These are phyloP conservation scores for Esteya vermicola DNA, from an alignment of 2,329 filamentous ascomycete species.

Conservation along the genomic window DNA sequence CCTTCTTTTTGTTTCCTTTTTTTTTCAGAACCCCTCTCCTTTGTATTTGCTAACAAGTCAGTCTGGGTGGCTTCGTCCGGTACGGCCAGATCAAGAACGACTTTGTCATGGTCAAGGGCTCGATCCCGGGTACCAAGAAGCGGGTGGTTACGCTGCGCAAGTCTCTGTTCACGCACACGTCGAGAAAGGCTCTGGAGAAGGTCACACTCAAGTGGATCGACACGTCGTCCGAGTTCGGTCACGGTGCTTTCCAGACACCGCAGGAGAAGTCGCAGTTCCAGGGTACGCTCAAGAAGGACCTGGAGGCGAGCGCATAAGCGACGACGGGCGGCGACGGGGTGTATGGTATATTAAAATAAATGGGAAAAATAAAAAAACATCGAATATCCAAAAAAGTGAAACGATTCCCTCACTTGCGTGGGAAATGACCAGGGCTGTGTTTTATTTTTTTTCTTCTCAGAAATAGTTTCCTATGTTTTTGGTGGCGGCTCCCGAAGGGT, in stretches of 20 bases:
- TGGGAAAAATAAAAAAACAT: constrained; percentile 2
- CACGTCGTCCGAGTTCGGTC: constrained; percentile 98
- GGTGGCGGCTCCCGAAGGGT: too few relatives aligned
- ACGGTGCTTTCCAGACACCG: constrained; percentile 97
- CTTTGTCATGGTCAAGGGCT: constrained; percentile 94
- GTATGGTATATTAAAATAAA: constrained; percentile 1
- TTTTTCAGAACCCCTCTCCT: not conserved
- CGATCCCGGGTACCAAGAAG: constrained; percentile 97
- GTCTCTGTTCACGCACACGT: constrained; percentile 96
- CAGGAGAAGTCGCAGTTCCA: constrained; percentile 97
- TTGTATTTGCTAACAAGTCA: constrained; percentile 22
- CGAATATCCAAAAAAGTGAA: not conserved
- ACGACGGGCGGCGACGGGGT: not conserved
- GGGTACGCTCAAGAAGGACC: constrained; percentile 99
- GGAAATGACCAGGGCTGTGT: not conserved
- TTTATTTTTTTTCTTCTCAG: too few relatives aligned
- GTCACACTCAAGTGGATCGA: constrained; percentile 99
- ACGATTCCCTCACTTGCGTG: constrained; percentile 2
- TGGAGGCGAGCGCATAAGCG: constrained; percentile 30
- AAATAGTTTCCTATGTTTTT: too few relatives aligned
- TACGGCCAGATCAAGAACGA: constrained; percentile 99
- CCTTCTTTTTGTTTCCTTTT: not conserved
- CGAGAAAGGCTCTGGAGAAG: constrained; percentile 93
- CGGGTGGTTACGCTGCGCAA: constrained; percentile 97
- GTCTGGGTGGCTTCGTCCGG: constrained; percentile 96